Conservation (phyloP, 2,329 filamentous ascomycete genomes). For the Amauroascus verrucosus region DNA sequence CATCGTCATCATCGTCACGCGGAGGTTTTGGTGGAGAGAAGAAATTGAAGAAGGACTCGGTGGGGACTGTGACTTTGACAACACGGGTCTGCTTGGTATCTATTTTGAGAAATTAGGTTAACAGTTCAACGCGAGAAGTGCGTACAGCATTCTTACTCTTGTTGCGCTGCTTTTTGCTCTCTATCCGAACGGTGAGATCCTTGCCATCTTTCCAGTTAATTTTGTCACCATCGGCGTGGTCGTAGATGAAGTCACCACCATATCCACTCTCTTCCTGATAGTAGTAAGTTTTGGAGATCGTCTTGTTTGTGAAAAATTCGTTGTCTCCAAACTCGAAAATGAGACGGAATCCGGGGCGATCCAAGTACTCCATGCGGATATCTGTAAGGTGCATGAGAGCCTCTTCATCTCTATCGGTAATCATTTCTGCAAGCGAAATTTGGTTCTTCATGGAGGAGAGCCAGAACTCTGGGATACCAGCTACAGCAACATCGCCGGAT, state of each 20-base stretch:
- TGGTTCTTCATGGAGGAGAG: conserved; percentile 99
- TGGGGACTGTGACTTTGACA: conserved; percentile 97
- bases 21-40: conserved; percentile 91
- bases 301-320: conserved; percentile 96
- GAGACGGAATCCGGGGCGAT: conserved; percentile 93
- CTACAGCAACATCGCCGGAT: conserved; percentile 40
- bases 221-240: conserved; percentile 95
- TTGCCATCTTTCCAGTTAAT: conserved; percentile 93
- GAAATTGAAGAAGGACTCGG: conserved; percentile 98
- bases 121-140: not conserved
- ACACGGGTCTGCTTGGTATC: conserved; percentile 98
- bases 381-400: conserved; percentile 83
- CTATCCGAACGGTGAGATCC: conserved; percentile 85
- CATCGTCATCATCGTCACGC: conserved; percentile 60
- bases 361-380: conserved; percentile 98
- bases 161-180: conserved; percentile 99
- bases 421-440: conserved; percentile 92
- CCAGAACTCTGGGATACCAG: conserved; percentile 98
- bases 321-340: conserved; percentile 97
- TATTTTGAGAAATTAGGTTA: conserved; percentile 33
- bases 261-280: conserved; percentile 99
- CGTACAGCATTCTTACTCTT: conserved; percentile 65
- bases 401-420: conserved; percentile 92
- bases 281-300: conserved; percentile 94
- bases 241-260: conserved; percentile 98